These are phyloP conservation scores for Catunica adiposa DNA, from an alignment of 2,329 filamentous ascomycete genomes.

Conservation along the genomic window DNA sequence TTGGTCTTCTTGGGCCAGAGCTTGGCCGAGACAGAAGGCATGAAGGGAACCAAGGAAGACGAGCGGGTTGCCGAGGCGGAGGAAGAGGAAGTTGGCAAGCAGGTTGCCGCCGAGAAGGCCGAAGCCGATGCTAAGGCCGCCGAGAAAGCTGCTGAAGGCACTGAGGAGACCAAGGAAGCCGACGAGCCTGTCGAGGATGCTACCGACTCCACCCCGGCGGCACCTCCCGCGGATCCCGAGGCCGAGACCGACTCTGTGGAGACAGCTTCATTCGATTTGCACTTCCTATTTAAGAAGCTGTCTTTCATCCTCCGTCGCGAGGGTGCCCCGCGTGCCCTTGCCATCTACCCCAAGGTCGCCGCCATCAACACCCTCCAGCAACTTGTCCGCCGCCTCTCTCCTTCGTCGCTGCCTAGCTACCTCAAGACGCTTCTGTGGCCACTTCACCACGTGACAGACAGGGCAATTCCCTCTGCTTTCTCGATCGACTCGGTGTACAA, in stretches of 20 bases:
- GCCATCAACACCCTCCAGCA: constrained; percentile 59
- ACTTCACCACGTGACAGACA: constrained; percentile 71
- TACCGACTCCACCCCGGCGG: constrained; percentile 1
- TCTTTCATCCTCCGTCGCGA: constrained; percentile 67
- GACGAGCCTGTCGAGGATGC: constrained; percentile 23
- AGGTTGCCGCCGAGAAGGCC: constrained; percentile 21
- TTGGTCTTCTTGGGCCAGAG: constrained; percentile 61
- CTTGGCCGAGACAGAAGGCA: constrained; percentile 22
- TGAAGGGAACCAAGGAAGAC: constrained; percentile 33
- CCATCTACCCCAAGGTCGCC: constrained; percentile 57
- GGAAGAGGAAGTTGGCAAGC: constrained; percentile 16
- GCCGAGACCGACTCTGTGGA: constrained; percentile 10
- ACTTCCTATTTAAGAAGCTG: constrained; percentile 64
- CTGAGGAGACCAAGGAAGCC: constrained; percentile 16
- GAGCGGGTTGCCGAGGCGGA: constrained; percentile 31
- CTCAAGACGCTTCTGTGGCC: constrained; percentile 43
- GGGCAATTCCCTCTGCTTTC: constrained; percentile 53
- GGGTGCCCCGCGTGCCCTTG: constrained; percentile 42
- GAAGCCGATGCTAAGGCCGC: constrained; percentile 26
- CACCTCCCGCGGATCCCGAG: constrained; percentile 8
- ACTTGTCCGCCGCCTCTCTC: constrained; percentile 45
- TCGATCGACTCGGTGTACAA: constrained; percentile 56
- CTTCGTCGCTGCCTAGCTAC: constrained; percentile 40
- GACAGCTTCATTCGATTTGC: constrained; percentile 28
- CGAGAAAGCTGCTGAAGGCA: constrained; percentile 20